These are phyloP conservation scores for Bryum argenteum DNA, from an alignment of 225 moss, liverwort and hornwort species.

Conservation along the genomic window DNA sequence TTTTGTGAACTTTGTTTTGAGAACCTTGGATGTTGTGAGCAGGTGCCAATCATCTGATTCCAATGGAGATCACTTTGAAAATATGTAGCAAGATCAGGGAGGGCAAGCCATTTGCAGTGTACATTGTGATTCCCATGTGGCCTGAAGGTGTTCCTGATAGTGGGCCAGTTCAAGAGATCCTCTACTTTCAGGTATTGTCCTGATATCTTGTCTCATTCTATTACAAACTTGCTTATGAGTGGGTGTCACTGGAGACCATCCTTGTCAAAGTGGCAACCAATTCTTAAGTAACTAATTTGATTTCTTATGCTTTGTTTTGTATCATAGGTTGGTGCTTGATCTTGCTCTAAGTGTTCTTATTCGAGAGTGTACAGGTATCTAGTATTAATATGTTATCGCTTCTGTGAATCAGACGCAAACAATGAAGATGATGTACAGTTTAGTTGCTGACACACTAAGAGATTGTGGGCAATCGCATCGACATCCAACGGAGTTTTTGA, in stretches of 20 bases:
- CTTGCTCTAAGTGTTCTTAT: too few species aligned
- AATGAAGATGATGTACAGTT: slow-evolving; percentile 90
- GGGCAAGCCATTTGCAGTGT: slow-evolving; percentile 69
- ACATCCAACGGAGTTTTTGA: slow-evolving; percentile 78
- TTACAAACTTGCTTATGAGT: too few species aligned
- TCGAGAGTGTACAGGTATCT: too few species aligned
- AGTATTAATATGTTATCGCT: not conserved
- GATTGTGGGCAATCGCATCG: slow-evolving; percentile 49
- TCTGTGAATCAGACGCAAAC: slow-evolving; percentile 66
- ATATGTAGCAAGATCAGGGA: slow-evolving; percentile 82
- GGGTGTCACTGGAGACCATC: too few species aligned
- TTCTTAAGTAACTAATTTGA: too few species aligned
- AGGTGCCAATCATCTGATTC: slow-evolving; percentile 98
- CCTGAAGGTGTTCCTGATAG: slow-evolving; percentile 82
- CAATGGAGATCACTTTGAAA: slow-evolving; percentile 88
- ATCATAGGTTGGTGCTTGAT: too few species aligned
- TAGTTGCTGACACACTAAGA: slow-evolving; percentile 67
- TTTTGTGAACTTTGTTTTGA: not conserved
- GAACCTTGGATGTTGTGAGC: slow-evolving; percentile 8
- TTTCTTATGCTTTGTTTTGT: too few species aligned
- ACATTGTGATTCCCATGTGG: slow-evolving; percentile 89
- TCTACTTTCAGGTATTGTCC: slow-evolving; percentile 73
- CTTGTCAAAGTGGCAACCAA: too few species aligned
- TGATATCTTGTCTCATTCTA: too few species aligned
- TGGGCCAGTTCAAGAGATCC: slow-evolving; percentile 79